Percentiles rank a stretch among this genome's conserved stretches.
Conservation (phyloP, 768 basidiomycete genomes). For the Tricholoma matsutake region DNA sequence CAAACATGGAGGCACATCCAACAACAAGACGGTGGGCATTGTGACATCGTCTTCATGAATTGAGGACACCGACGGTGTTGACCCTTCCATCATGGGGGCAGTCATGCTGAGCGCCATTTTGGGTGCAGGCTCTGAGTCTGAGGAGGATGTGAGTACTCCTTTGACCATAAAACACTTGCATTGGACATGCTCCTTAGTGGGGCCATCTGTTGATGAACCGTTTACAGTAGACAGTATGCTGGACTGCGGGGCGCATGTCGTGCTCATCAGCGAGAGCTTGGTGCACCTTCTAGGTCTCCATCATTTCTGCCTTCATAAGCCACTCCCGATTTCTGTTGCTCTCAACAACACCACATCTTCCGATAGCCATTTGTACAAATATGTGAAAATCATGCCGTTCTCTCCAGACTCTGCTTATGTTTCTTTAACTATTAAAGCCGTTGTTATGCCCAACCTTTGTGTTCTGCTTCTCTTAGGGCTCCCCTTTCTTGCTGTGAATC, state of each 20-base stretch:
- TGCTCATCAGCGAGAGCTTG: not conserved
- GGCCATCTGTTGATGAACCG: not conserved
- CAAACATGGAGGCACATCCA: not conserved
- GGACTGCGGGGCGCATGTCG: not conserved
- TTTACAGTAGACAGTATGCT: not conserved
- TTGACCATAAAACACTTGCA: not conserved
- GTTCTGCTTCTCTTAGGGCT: constrained; percentile 24
- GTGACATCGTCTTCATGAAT: too few relatives aligned
- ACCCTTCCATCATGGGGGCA: not conserved
- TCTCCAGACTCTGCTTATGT: not conserved
- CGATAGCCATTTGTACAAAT: not conserved
- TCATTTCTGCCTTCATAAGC: not conserved
- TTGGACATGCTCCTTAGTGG: not conserved
- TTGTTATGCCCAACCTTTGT: not conserved
- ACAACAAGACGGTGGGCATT: not conserved
- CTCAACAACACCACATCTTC: not conserved
- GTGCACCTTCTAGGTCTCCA: not conserved
- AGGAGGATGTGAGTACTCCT: not conserved
- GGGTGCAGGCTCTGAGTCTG: not conserved
- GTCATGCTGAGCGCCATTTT: not conserved
- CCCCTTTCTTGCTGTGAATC: constrained; percentile 15
- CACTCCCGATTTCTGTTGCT: not conserved
- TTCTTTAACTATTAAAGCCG: not conserved
- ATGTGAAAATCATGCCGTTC: not conserved
- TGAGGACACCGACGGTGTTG: not conserved